A percentile compares a stretch with the other conserved stretches of the same genome.
These are phyloP conservation scores for Bisporella sp. DNA, from an alignment of 2,329 filamentous ascomycete genomes.

Conservation along the genomic window DNA sequence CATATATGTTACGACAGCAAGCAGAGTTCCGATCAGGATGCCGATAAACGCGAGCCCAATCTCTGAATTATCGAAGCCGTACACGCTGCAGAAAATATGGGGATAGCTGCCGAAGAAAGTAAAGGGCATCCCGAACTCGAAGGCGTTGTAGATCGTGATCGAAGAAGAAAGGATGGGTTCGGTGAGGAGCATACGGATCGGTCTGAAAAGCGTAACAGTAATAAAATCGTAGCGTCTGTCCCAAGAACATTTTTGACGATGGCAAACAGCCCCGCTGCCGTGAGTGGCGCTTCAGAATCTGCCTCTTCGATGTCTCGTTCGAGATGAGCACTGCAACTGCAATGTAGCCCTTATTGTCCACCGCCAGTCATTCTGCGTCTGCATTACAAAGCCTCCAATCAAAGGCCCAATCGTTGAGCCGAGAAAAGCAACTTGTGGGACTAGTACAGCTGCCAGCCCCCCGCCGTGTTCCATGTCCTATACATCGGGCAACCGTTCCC, in stretches of 20 bases:
- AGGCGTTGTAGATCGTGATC: slow-evolving; percentile 29
- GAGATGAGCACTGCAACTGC: slow-evolving; percentile 35
- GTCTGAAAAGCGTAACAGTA: slow-evolving; percentile 28
- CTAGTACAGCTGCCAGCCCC: slow-evolving; percentile 33
- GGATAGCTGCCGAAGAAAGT: slow-evolving; percentile 34
- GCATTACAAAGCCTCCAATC: slow-evolving; percentile 25
- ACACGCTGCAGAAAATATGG: slow-evolving; percentile 30
- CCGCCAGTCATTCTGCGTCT: slow-evolving; percentile 38
- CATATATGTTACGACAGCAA: slow-evolving; percentile 34
- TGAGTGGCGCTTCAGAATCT: slow-evolving; percentile 13
- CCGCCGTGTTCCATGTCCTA: slow-evolving; percentile 35
- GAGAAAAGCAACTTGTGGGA: slow-evolving; percentile 39
- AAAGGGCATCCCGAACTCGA: slow-evolving; percentile 32
- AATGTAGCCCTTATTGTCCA: slow-evolving; percentile 47
- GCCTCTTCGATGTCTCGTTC: slow-evolving; percentile 32
- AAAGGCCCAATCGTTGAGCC: slow-evolving; percentile 47
- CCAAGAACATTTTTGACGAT: slow-evolving; percentile 34
- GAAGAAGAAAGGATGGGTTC: slow-evolving; percentile 34
- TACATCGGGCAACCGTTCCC: slow-evolving; percentile 41
- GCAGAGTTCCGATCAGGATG: slow-evolving; percentile 33
- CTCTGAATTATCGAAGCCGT: slow-evolving; percentile 29
- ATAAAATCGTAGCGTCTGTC: slow-evolving; percentile 37
- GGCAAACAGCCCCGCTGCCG: slow-evolving; percentile 40
- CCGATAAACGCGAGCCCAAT: slow-evolving; percentile 32
- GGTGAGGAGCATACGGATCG: slow-evolving; percentile 31